Percentiles rank a stretch among this genome's conserved stretches.
These are phyloP conservation scores for Ogataea hybrid DNA, from an alignment of 1,139 yeast genomes.

Conservation along the genomic window DNA sequence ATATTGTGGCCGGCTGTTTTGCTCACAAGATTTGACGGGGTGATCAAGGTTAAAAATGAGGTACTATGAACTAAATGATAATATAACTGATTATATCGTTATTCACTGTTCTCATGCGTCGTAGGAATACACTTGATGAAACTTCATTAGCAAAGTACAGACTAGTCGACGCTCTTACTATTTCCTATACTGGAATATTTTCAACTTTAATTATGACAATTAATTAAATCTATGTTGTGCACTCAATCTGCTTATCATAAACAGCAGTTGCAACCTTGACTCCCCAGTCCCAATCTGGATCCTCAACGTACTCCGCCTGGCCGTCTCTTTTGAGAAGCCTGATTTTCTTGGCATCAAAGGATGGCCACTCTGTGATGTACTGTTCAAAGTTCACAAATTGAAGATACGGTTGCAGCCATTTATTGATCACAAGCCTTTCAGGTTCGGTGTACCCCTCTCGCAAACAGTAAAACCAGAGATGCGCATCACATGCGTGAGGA, in stretches of 20 bases:
- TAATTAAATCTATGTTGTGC: too few species aligned
- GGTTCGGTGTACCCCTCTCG: constrained; percentile 30
- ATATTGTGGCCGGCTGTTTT: constrained; percentile 19
- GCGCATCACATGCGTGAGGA: constrained; percentile 36
- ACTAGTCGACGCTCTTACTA: too few species aligned
- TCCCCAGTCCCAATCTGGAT: constrained; percentile 37
- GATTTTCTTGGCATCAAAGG: too few species aligned
- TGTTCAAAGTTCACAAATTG: constrained; percentile 28
- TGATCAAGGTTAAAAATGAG: constrained; percentile 14
- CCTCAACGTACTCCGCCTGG: constrained; percentile 26
- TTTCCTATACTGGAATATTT: too few species aligned
- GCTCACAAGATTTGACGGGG: constrained; percentile 16
- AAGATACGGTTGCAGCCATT: constrained; percentile 32
- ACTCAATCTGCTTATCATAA: constrained; percentile 21
- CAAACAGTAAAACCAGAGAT: constrained; percentile 34
- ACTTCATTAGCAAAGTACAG: too few species aligned
- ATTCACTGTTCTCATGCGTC: too few species aligned
- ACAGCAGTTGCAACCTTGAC: constrained; percentile 31
- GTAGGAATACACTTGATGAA: too few species aligned
- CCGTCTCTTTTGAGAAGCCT: too few species aligned
- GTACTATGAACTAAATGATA: not conserved
- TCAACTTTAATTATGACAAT: too few species aligned
- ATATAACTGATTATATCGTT: too few species aligned
- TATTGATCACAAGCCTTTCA: constrained; percentile 24
- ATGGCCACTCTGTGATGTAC: too few species aligned